Percentiles rank a stretch among this genome's conserved stretches.
phyloP scores from a whole-genome alignment of 2,329 filamentous ascomycete species.

The Blastomyces silverae region DNA sequence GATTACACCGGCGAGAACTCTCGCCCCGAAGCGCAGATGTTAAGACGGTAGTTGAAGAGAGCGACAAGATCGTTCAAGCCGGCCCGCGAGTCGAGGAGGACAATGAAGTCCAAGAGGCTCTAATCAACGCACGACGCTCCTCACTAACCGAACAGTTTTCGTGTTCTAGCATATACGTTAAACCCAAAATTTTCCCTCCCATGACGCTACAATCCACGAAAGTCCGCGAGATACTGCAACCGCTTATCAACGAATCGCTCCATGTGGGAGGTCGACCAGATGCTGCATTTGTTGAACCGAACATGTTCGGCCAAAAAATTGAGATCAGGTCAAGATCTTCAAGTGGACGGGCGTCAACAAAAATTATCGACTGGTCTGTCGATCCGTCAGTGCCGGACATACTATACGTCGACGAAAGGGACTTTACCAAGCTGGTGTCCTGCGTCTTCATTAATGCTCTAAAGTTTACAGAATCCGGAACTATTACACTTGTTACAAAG shows the following conservation, averaged over 20 bases:
- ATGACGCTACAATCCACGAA: conserved; percentile 40
- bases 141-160: conserved; percentile 28
- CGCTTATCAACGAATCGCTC: conserved; percentile 45
- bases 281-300: conserved; percentile 41
- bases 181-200: conserved; percentile 32
- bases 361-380: conserved; percentile 45
- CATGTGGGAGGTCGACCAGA: conserved; percentile 45
- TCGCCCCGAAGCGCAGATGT: conserved; percentile 38
- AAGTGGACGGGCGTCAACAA: conserved; percentile 40
- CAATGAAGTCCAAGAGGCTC: conserved; percentile 18
- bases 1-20: conserved; percentile 30
- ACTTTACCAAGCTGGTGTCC: conserved; percentile 57
- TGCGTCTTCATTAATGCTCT: conserved; percentile 61
- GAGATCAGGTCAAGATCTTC: conserved; percentile 41
- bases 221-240: conserved; percentile 41
- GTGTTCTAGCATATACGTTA: conserved; percentile 33
- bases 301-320: conserved; percentile 41
- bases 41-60: conserved; percentile 39
- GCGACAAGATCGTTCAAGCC: conserved; percentile 37
- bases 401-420: conserved; percentile 53
- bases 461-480: conserved; percentile 62
- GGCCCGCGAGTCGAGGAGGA: conserved; percentile 36
- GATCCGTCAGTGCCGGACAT: conserved; percentile 43
- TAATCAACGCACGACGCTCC: conserved; percentile 36
- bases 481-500: conserved; percentile 51